Base-by-base conservation (phyloP, 2,329 filamentous ascomycete genomes). In the Onygenales sp. region DNA sequence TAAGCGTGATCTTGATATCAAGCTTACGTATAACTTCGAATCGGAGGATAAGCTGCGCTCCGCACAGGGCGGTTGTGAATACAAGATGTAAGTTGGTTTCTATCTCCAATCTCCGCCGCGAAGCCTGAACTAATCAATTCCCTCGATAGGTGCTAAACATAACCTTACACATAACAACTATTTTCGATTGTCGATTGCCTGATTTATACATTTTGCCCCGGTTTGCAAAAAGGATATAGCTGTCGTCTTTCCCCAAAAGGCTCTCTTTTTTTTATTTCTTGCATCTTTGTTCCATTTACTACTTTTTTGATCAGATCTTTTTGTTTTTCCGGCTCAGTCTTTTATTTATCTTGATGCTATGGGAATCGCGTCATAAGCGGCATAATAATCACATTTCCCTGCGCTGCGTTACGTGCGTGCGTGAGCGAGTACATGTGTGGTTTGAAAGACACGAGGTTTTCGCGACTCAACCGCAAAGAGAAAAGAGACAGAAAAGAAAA, bases 1-100 rank as follows among this genome's bases (percentile, higher is more conserved):
- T 78, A 85, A 86, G 70, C 86, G 93, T 60, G 93, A 98, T 70
- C 79, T 98, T 53, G 93, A 98, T 72, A 95, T 98, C 68, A 83
- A 81, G 65, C 82, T 98, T 66, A 78, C 83, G 45, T 97, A 97
- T 75, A 79, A 83, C 65, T 81, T 96, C 51, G 80, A 89, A 64
- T 88, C 90, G 3, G 73, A 83, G 31, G 91, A 97, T 67, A 71
- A 75, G 35, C 86, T 79, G 58, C 82, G 93, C 61, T 74, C 77
- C 55, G 82, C 83, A 4, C 72, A 83, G 65, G 92, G 90, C 53
- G 69, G 75, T 58, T 88, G 86, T 71, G 78, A 83, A 62, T 98
- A 96, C 79, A 92, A 86, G 69, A 85, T 85, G 74, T 74, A 61
- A 63, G 70, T 57, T 9, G 48, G 13, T 14, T 54, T 27, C 14